A percentile compares a stretch with the other conserved stretches of the same genome.
Conservation (phyloP, 495 filamentous ascomycete species). For the Pseudevernia furfuracea region DNA sequence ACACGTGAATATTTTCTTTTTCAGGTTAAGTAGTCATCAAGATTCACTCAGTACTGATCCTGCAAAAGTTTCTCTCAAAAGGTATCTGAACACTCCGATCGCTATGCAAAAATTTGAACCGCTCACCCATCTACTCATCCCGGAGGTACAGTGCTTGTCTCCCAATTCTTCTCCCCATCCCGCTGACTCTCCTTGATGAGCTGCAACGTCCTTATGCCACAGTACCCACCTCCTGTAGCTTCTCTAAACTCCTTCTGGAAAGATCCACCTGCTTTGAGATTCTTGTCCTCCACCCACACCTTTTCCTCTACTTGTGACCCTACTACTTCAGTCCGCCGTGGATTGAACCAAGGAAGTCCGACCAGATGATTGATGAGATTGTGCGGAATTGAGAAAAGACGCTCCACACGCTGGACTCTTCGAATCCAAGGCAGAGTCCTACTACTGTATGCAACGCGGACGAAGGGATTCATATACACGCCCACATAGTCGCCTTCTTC, state of each 20-base stretch:
- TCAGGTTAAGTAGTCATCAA: background rate
- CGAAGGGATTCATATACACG: conserved; percentile 64
- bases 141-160: conserved; percentile 34
- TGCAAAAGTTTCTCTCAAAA: background rate
- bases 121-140: conserved; percentile 11
- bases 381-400: conserved; percentile 49
- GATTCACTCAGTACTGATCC: background rate
- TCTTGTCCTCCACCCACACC: conserved; percentile 42
- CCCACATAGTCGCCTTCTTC: conserved; percentile 43
- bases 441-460: conserved; percentile 58
- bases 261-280: conserved; percentile 32
- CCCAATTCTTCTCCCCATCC: conserved; percentile 48
- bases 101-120: conserved; percentile 1
- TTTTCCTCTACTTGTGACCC: conserved; percentile 48
- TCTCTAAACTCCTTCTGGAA: conserved; percentile 38
- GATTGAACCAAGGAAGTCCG: conserved; percentile 50
- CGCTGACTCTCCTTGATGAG: conserved; percentile 46
- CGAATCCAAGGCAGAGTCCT: conserved; percentile 48
- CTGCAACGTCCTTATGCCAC: conserved; percentile 49
- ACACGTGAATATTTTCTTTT: no score
- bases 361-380: conserved; percentile 44
- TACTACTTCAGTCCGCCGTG: conserved; percentile 46
- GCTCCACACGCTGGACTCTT: conserved; percentile 51
- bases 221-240: conserved; percentile 48
- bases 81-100: conserved; percentile 14